Evolutionary conservation across 805 yeast species (phyloP).

Genomic region (Yarrowia deformans): DNA sequence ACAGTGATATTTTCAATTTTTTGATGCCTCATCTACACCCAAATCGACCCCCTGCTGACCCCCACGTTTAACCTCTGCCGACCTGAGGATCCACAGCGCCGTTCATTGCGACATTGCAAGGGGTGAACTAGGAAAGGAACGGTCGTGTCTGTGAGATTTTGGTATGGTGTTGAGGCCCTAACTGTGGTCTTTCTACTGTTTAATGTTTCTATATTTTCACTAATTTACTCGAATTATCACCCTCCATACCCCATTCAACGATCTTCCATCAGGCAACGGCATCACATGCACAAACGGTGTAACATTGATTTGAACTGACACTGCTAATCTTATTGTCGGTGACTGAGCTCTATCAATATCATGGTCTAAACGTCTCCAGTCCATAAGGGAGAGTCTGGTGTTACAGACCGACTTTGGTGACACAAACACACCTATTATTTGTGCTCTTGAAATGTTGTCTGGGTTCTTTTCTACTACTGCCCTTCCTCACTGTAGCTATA

Average conservation of each 20-base stretch:
- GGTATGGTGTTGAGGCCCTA: neutral
- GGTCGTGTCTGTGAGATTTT: neutral
- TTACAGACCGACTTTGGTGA: no score
- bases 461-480: no score
- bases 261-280: constrained; percentile 8
- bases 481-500: no score
- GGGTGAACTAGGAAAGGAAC: neutral
- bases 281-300: constrained; percentile 27
- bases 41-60: neutral
- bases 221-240: neutral
- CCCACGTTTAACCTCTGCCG: neutral
- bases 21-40: no score
- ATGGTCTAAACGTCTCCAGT: no score
- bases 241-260: neutral
- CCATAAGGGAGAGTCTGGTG: no score
- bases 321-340: no score
- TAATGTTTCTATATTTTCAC: neutral
- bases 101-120: neutral
- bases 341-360: no score
- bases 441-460: neutral
- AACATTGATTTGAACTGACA: neutral
- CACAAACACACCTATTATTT: neutral
- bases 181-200: neutral
- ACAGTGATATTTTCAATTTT: neutral
- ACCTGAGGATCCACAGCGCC: constrained; percentile 24